Evolutionary conservation across 805 yeast species (phyloP), one percentile per base, ranked within the genome.

Genomic region (Komagataella ulmi): DNA sequence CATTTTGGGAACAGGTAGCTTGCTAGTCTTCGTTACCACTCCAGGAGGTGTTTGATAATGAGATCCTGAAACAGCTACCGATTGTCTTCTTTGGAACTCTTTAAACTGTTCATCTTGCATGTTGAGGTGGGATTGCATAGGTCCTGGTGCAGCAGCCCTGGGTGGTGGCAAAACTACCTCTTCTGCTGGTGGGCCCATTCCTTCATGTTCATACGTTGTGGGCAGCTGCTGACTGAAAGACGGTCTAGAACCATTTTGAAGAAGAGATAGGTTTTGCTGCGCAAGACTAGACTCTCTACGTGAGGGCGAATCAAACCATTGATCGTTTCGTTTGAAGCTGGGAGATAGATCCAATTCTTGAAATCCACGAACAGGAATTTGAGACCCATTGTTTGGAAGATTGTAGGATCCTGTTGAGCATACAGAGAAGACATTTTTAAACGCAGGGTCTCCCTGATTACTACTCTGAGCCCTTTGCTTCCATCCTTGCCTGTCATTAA

Each of bases 1-100:
- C 55, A 77, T 74, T 49, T 64, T 68, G 1, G 91, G 91, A 7
- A 51, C 52, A 6, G 54, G 49, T 10, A 17, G 8, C 48, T 48
- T 51, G 47, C 12, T 17, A 7, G 14, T 47, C 17, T 17, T 17
- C 18, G 18, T n/a, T 17, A 45, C n/a, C 49, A 14, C 44, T 47
- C 44, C 44, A 17, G 48, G 45, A 43, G 46, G 46, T 18, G 46
- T 17, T n/a, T 18, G 23, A 44, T 44, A 44, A 19, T 44, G 19
- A 10, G 23, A 17, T 8, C 46, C 46, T n/a, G 46, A 44, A 44
- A 45, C 45, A 24, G 53, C 53, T 6, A 51, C 48, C 21, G 48
- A 43, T 44, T 51, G 53, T n/a, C 53, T 18, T 44, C 53, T 19
- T 21, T 19, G 19, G 14, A 24, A 23, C 24, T 51, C 53, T 5